phyloP scores from a whole-genome alignment of 768 basidiomycete species.

The Rhizopogon vesiculosus region DNA sequence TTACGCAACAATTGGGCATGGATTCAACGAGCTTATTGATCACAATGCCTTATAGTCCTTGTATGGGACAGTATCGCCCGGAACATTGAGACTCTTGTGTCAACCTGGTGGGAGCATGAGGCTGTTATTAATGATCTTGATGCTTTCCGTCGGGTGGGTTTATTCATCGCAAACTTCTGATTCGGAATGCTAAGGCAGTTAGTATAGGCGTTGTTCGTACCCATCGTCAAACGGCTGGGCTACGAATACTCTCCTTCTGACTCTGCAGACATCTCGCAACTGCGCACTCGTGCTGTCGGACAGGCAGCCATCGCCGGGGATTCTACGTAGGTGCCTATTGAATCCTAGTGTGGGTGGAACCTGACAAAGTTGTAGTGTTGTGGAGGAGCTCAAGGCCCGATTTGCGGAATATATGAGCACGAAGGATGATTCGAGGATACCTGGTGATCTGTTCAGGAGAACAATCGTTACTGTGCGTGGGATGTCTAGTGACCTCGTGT shows the following conservation, averaged over 20 bases:
- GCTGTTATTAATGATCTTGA: slow-evolving; percentile 50
- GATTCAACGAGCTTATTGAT: slow-evolving; percentile 2
- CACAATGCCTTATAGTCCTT: slow-evolving; percentile 45
- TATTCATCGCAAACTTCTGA: not conserved
- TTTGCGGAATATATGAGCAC: slow-evolving; percentile 70
- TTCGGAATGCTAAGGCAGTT: not conserved
- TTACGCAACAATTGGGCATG: not conserved
- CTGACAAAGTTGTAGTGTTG: slow-evolving; percentile 42
- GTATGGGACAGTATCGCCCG: slow-evolving; percentile 74
- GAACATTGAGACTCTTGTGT: slow-evolving; percentile 48
- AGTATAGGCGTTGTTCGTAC: slow-evolving; percentile 59
- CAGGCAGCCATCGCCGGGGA: slow-evolving; percentile 48
- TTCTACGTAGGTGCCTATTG: slow-evolving; percentile 22
- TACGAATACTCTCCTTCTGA: slow-evolving; percentile 70
- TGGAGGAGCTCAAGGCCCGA: slow-evolving; percentile 64
- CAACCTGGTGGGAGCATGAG: slow-evolving; percentile 82
- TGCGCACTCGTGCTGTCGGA: slow-evolving; percentile 71
- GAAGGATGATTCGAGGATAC: slow-evolving; percentile 73
- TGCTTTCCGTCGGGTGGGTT: slow-evolving; percentile 55
- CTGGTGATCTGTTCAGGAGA: slow-evolving; percentile 66
- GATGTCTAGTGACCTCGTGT: not conserved
- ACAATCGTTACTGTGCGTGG: slow-evolving; percentile 48
- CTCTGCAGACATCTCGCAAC: slow-evolving; percentile 56
- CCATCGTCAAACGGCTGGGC: slow-evolving; percentile 74
- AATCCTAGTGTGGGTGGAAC: not conserved